Evolutionary conservation across 495 filamentous ascomycete genomes (phyloP), one percentile per base, ranked within the genome.

Genomic region (Haplographium delicatum): DNA sequence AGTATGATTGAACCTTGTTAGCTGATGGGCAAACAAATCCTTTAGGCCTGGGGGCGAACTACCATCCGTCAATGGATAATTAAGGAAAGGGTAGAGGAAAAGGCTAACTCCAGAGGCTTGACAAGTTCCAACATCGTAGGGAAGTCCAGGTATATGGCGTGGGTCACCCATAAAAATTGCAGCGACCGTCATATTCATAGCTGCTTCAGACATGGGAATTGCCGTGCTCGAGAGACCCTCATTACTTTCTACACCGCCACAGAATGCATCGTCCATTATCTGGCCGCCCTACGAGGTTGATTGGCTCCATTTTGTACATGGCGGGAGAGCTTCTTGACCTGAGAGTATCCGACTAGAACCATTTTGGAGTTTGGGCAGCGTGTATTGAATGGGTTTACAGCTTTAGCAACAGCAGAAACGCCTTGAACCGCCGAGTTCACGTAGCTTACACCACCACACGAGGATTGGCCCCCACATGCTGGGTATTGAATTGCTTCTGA

Each of bases 101-200:
- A 2, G 16, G 70, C 78, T 68, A 75, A 83, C 81, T n/a, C 80
- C 80, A 43, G 69, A 60, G 7, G 72, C 71, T 25, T 50, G 56
- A 59, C 79, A 83, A n/a, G 78, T 80, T 8, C 81, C 80, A 45
- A 83, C 81, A 47, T 81, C 73, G 61, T 84, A 84, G 0, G 81
- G 60, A 30, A 80, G 62, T 4, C 79, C 80, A 2, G 46, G 58
- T 5, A 66, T 61, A 64, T 77, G 72, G 30, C 75, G 71, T 6
- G 81, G 81, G 53, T 80, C 77, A 22, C 80, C 81, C 77, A 81
- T 79, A 60, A 81, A 76, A 57, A 84, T 84, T 31, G 71, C 79
- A 10, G 74, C 81, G 62, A 80, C 82, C 55, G 80, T 70, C 66
- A 72, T 74, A 23, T 65, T 70, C 5, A 75, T 62, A 5, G 70